Evolutionary conservation across 495 filamentous ascomycete genomes (phyloP), one percentile per base, ranked within the genome.

Genomic region (Lophium mytilinum): DNA sequence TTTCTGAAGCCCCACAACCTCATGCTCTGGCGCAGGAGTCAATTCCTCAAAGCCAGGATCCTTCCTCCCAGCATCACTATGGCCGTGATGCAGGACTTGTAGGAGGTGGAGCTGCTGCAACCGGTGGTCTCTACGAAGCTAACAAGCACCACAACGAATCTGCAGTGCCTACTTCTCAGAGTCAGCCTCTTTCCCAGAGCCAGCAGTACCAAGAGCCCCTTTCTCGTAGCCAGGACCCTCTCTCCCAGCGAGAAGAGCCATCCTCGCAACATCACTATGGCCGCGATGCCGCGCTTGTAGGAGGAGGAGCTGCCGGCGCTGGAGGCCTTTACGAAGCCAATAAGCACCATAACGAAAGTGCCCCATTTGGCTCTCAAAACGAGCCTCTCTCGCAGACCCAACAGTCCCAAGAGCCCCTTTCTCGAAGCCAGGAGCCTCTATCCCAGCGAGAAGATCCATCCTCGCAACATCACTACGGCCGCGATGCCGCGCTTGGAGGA

Each of bases 401-500:
- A 30, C 24, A 30, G 24, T 3, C 3, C 24, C 24, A 30, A 30
- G 3, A 30, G 24, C 24, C 24, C 24, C 24, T 30, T 30, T 30
- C 24, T 6, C 24, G 24, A 30, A 30, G 24, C 24, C 24, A 30
- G 24, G 24, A 30, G 24, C 24, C 24, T 30, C 24, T 30, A 6
- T 30, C 24, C 24, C 34, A 58, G 24, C 49, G 8, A 4, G 37
- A 48, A 19, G 10, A 36, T 3, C 21, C 46, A 21, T 2, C 49
- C 14, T 18, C n/a, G 1, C 49, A 59, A 12, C 57, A 57, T 17
- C 61, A 70, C 51, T 57, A 60, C 18, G 67, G 64, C 24, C 49
- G 63, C 8, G 65, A 66, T 46, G 62, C 67, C 14, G 65, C 59
- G 17, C 12, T 68, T 43, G 65, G 39, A 7, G 63, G 63, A 17